Evolutionary conservation across 129 eudicot species (phyloP).

Genomic region (Silybum marianum): DNA sequence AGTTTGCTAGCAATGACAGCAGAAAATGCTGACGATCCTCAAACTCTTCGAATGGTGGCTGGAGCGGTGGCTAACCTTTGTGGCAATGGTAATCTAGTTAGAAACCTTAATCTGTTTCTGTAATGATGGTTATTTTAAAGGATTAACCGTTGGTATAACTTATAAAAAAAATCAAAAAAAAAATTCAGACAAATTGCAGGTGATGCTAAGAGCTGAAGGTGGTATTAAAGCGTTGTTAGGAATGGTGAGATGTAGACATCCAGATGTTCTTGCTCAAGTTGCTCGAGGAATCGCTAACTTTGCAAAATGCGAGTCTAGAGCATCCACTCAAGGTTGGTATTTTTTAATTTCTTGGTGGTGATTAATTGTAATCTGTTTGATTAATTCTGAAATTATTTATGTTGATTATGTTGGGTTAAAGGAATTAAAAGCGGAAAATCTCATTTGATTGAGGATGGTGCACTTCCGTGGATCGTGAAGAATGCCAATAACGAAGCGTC

Average conservation of each 20-base stretch:
- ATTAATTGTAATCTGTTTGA: neutral
- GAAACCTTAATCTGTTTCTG: neutral
- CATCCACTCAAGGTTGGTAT: conserved; percentile 77
- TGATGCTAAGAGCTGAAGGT: conserved; percentile 79
- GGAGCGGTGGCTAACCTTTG: conserved; percentile 96
- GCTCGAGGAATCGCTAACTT: conserved; percentile 96
- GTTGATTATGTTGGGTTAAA: conserved; percentile 14
- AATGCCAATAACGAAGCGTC: conserved; percentile 87
- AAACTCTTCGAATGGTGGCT: conserved; percentile 96
- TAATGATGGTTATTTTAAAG: neutral
- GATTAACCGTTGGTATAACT: neutral
- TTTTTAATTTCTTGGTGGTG: conserved; percentile 3
- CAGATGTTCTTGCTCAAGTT: conserved; percentile 95
- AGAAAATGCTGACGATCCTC: conserved; percentile 90
- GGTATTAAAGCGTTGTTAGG: conserved; percentile 87
- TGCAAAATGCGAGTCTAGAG: conserved; percentile 94
- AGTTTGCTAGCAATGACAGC: conserved; percentile 71
- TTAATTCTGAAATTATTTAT: neutral
- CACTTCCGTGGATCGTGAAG: conserved; percentile 87
- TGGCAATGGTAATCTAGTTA: conserved; percentile 75
- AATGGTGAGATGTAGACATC: conserved; percentile 93
- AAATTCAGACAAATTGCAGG: conserved; percentile 71
- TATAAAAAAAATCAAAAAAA: neutral
- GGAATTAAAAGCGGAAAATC: conserved; percentile 78
- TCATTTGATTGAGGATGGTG: conserved; percentile 80